Evolutionary conservation across 768 basidiomycete species (phyloP), one percentile per base, ranked within the genome.

Genomic region (Phanerochaete carnosa): DNA sequence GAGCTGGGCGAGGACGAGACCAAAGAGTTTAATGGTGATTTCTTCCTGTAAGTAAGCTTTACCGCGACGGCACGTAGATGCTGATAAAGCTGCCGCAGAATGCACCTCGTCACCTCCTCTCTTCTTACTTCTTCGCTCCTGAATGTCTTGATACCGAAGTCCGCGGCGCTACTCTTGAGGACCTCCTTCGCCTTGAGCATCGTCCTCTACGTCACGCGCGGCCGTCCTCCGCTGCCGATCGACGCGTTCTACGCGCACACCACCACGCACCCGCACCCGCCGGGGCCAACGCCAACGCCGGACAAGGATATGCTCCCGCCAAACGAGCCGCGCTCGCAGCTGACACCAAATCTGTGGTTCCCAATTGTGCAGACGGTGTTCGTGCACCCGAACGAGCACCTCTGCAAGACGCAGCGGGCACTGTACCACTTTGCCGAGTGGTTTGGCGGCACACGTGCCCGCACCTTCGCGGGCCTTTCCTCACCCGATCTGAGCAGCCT

Each of bases 81-180:
- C 22, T 47, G 46, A 47, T n/a, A 23, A 47, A 16, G 12, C 3
- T 47, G 2, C 12, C 22, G 7, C 45, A 90, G 87, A 12, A 83
- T 87, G 74, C 89, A 84, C 63, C 72, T 86, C 1, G 80, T 89
- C 43, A 92, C 89, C 0, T 88, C 87, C 4, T 77, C 83, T 3
- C 66, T 88, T 25, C 88, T 89, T 75, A 66, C 88, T 28, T 76
- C 83, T 0, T 80, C 86, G 1, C 58, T 85, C 46, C 64, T 79
- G 33, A 64, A 67, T 5, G 53, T 59, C 15, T 68, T 69, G 62
- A 69, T 75, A 6, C 77, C 76, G 0, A 43, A 69, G 0, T 83
- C 82, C 0, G 79, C 83, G 59, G 75, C 74, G 2, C 70, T 81
- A 16, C 74, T 90, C 16, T 77, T 92, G n/a, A 82, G 81, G 7